Conservation (phyloP, 768 basidiomycete species). For the Boletus reticulatus region DNA sequence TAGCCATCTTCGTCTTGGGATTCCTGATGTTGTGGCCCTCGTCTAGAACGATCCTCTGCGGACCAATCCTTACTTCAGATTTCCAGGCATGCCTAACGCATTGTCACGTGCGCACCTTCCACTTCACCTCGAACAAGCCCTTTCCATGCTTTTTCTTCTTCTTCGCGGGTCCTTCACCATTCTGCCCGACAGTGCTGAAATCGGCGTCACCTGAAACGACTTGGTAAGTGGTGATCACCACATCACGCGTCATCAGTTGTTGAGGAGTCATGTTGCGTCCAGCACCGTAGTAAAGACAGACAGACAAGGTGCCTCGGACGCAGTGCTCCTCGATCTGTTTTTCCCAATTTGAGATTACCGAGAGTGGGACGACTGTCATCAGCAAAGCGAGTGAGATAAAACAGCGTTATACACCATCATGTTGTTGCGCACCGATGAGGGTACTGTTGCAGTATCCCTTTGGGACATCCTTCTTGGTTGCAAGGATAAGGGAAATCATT, state of each 20-base stretch:
- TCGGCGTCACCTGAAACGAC: slow-evolving; percentile 58
- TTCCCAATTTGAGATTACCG: slow-evolving; percentile 86
- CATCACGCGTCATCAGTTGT: slow-evolving; percentile 64
- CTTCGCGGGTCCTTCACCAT: slow-evolving; percentile 31
- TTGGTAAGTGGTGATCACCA: slow-evolving; percentile 86
- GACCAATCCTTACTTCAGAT: neutral
- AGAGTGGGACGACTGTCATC: slow-evolving; percentile 69
- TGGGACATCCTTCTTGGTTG: slow-evolving; percentile 67
- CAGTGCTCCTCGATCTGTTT: slow-evolving; percentile 80
- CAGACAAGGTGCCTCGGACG: slow-evolving; percentile 45
- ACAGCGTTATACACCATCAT: neutral
- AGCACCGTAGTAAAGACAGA: slow-evolving; percentile 70
- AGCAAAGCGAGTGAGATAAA: slow-evolving; percentile 1
- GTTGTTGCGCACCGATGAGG: slow-evolving; percentile 60
- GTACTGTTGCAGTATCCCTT: slow-evolving; percentile 62
- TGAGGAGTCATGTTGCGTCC: slow-evolving; percentile 57
- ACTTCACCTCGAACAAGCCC: slow-evolving; percentile 65
- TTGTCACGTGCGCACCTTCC: slow-evolving; percentile 59
- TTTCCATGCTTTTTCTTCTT: slow-evolving; percentile 61
- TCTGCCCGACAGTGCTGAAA: slow-evolving; percentile 6
- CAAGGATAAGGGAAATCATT: slow-evolving; percentile 77
- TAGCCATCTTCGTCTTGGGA: slow-evolving; percentile 80
- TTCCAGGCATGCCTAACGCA: neutral
- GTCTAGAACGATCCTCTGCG: slow-evolving; percentile 75
- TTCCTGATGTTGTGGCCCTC: slow-evolving; percentile 91